These are phyloP conservation scores for Vanrija pseudolonga DNA, from an alignment of 1,284 basidiomycete genomes.

Conservation along the genomic window DNA sequence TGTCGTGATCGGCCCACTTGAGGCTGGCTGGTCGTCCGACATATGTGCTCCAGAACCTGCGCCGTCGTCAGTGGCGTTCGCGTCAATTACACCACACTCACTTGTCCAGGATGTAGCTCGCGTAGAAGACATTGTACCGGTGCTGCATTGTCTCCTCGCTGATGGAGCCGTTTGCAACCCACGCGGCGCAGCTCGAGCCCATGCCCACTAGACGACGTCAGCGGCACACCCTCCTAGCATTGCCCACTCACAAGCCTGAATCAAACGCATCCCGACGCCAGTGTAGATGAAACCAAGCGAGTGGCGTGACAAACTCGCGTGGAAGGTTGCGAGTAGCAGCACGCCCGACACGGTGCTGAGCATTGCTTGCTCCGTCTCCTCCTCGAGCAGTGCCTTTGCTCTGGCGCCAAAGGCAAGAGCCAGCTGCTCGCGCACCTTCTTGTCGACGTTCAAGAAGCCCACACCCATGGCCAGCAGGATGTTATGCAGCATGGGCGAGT, in stretches of 20 bases:
- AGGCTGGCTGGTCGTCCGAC: slow-evolving; percentile 25
- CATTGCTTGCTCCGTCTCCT: slow-evolving; percentile 32
- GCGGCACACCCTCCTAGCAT: neutral
- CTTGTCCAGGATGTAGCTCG: slow-evolving; percentile 29
- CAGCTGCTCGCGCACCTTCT: slow-evolving; percentile 7
- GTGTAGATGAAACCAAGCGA: slow-evolving; percentile 26
- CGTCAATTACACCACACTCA: neutral
- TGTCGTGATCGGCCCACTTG: slow-evolving; percentile 18
- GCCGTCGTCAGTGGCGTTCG: too few relatives aligned
- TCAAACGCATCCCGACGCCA: slow-evolving; percentile 20
- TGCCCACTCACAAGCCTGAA: slow-evolving; percentile 19
- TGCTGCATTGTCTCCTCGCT: slow-evolving; percentile 20
- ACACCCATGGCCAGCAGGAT: slow-evolving; percentile 59
- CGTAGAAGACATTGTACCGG: slow-evolving; percentile 30
- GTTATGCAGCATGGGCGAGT: slow-evolving; percentile 59
- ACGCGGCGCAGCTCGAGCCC: slow-evolving; percentile 27
- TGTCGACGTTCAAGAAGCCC: slow-evolving; percentile 11
- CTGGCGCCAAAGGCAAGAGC: slow-evolving; percentile 16
- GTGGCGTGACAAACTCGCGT: slow-evolving; percentile 21
- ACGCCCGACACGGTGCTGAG: slow-evolving; percentile 34
- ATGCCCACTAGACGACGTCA: slow-evolving; percentile 24
- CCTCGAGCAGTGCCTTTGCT: slow-evolving; percentile 30
- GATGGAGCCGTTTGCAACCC: slow-evolving; percentile 30
- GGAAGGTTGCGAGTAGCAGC: slow-evolving; percentile 30
- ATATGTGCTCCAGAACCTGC: slow-evolving; percentile 27